Conservation (phyloP, 768 basidiomycete genomes). For the Amanita muscaria region DNA sequence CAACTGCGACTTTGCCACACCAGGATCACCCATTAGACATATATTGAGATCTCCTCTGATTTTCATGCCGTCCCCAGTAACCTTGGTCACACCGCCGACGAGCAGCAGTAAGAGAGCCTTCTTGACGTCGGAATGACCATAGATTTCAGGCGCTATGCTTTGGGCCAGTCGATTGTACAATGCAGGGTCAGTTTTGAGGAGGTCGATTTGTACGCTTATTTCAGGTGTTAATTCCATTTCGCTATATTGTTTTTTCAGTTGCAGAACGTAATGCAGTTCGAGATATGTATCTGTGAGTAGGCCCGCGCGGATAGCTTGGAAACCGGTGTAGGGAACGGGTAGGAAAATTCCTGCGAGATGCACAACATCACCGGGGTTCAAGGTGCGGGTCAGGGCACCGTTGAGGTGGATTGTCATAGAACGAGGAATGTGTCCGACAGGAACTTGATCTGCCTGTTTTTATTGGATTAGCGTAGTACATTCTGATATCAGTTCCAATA, state of each 20-base stretch:
- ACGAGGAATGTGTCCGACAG: constrained; percentile 96
- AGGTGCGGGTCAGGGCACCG: constrained; percentile 78
- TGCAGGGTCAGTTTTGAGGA: constrained; percentile 64
- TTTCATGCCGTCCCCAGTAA: constrained; percentile 95
- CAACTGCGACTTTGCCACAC: constrained; percentile 96
- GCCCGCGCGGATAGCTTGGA: constrained; percentile 93
- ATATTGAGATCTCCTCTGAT: constrained; percentile 97
- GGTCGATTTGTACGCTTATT: constrained; percentile 58
- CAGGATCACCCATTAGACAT: constrained; percentile 98
- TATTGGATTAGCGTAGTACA: background rate
- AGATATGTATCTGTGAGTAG: constrained; percentile 96
- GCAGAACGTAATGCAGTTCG: constrained; percentile 83
- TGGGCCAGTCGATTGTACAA: constrained; percentile 83
- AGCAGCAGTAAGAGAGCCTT: constrained; percentile 88
- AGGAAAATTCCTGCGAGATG: constrained; percentile 96
- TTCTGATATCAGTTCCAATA: constrained; percentile 15
- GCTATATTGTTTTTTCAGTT: constrained; percentile 95
- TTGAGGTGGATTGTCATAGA: constrained; percentile 97
- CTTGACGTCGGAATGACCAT: constrained; percentile 95
- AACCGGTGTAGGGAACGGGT: constrained; percentile 95
- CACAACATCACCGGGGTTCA: constrained; percentile 95
- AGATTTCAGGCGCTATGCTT: constrained; percentile 97
- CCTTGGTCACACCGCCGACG: constrained; percentile 94
- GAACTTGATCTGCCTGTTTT: constrained; percentile 90
- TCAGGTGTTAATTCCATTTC: constrained; percentile 90